phyloP scores from a whole-genome alignment of 805 yeast species.

The Metschnikowia koreensis region DNA sequence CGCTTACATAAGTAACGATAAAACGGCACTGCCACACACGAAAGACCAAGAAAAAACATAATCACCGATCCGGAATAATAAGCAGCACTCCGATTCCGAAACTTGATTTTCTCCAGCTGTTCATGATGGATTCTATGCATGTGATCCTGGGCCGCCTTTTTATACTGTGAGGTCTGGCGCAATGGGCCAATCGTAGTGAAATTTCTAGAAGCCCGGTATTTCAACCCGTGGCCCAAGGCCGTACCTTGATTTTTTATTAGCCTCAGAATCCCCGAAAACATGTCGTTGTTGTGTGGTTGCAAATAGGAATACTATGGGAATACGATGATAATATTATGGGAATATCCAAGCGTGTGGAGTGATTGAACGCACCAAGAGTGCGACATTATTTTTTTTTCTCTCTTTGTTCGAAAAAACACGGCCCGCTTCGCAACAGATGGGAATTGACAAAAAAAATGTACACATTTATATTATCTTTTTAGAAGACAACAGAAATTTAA shows the following conservation, averaged over 20 bases:
- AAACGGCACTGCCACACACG: slow-evolving; percentile 90
- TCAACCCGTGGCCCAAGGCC: not conserved
- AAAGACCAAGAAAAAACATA: slow-evolving; percentile 66
- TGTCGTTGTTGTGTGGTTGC: not conserved
- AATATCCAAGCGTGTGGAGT: not conserved
- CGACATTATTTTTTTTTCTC: too few relatives aligned
- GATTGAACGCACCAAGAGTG: not conserved
- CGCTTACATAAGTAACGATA: slow-evolving; percentile 89
- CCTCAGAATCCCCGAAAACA: slow-evolving; percentile 3
- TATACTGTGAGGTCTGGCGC: slow-evolving; percentile 6
- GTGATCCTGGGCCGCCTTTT: slow-evolving; percentile 4
- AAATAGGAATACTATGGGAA: too few relatives aligned
- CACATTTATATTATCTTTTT: too few relatives aligned
- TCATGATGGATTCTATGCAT: slow-evolving; percentile 15
- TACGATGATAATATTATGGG: too few relatives aligned
- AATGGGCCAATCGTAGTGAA: not conserved
- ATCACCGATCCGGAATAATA: slow-evolving; percentile 69
- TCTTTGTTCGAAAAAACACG: too few relatives aligned
- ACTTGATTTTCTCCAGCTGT: slow-evolving; percentile 29
- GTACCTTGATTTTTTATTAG: slow-evolving; percentile 1
- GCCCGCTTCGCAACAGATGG: too few relatives aligned
- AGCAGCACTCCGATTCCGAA: slow-evolving; percentile 53
- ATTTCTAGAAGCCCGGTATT: not conserved
- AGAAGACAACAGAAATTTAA: too few relatives aligned
- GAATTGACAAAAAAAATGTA: too few relatives aligned